These are phyloP conservation scores for Termitomyces sp. DNA, from an alignment of 768 basidiomycete genomes.

Conservation along the genomic window DNA sequence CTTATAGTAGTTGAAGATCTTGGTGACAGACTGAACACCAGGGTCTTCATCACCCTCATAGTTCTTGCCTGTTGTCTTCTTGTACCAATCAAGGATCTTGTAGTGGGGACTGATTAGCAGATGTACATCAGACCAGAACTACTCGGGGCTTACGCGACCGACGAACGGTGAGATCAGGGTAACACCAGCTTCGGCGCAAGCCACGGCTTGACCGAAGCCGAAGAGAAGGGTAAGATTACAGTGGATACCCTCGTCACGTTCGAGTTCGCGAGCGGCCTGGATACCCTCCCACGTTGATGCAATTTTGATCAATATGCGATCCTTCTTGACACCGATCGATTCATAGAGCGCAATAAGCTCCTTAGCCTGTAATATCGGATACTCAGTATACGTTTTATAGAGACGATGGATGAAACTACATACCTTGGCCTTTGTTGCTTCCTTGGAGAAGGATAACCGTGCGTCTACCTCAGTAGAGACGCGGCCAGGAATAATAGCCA, in stretches of 20 bases:
- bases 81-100: conserved; percentile 99
- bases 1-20: conserved; percentile 99
- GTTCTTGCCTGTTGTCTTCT: conserved; percentile 80
- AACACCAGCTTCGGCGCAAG: conserved; percentile 96
- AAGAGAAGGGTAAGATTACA: conserved; percentile 99
- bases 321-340: conserved; percentile 88
- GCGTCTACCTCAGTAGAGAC: conserved; percentile 99
- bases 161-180: conserved; percentile 99
- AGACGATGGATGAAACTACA: background rate
- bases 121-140: conserved; percentile 7
- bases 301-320: conserved; percentile 98
- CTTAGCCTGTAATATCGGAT: conserved; percentile 43
- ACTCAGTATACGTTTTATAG: background rate
- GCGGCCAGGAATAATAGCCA: conserved; percentile 93
- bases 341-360: conserved; percentile 93
- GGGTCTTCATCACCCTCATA: conserved; percentile 93
- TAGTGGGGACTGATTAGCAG: conserved; percentile 4
- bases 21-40: conserved; percentile 92
- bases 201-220: conserved; percentile 98
- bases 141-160: conserved; percentile 67
- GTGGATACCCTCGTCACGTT: conserved; percentile 89
- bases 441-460: conserved; percentile 93
- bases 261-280: conserved; percentile 95
- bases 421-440: conserved; percentile 84
- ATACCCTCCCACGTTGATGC: conserved; percentile 99